These are phyloP conservation scores for Nepenthes gracilis DNA, from an alignment of 148 eudicot genomes.

Conservation along the genomic window DNA sequence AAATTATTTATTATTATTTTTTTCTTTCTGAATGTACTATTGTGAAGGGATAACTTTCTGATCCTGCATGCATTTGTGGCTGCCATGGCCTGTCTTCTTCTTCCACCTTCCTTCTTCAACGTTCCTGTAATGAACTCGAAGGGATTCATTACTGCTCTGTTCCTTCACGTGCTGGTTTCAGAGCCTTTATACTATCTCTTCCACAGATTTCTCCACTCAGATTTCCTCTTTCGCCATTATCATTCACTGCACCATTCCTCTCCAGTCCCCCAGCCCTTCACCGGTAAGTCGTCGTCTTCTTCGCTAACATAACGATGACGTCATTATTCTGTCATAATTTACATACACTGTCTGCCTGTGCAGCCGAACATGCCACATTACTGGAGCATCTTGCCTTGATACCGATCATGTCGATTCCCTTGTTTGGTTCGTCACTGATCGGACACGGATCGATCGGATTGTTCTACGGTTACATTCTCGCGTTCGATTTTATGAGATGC, in stretches of 20 bases:
- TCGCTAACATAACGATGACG: neutral
- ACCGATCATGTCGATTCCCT: constrained; percentile 46
- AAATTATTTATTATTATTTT: neutral
- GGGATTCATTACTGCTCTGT: constrained; percentile 34
- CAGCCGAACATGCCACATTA: constrained; percentile 66
- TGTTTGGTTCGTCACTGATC: constrained; percentile 29
- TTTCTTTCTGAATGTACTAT: neutral
- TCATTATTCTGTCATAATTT: neutral
- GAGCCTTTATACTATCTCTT: constrained; percentile 71
- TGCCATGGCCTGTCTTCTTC: constrained; percentile 25
- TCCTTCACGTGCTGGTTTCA: constrained; percentile 53
- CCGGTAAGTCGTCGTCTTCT: constrained; percentile 29
- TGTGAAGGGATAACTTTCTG: constrained; percentile 66
- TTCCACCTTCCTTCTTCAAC: constrained; percentile 24
- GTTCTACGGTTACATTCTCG: constrained; percentile 50
- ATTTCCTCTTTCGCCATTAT: constrained; percentile 34
- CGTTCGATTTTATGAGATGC: constrained; percentile 69
- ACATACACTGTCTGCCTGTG: neutral
- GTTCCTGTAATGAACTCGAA: constrained; percentile 36
- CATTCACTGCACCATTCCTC: constrained; percentile 74
- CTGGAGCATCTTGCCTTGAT: constrained; percentile 53
- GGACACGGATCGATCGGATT: constrained; percentile 54
- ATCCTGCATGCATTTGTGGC: constrained; percentile 55
- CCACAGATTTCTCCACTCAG: constrained; percentile 47
- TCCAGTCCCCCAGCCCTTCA: constrained; percentile 46